Conservation (phyloP, 1,284 basidiomycete genomes). For the Athelia psychrophila region DNA sequence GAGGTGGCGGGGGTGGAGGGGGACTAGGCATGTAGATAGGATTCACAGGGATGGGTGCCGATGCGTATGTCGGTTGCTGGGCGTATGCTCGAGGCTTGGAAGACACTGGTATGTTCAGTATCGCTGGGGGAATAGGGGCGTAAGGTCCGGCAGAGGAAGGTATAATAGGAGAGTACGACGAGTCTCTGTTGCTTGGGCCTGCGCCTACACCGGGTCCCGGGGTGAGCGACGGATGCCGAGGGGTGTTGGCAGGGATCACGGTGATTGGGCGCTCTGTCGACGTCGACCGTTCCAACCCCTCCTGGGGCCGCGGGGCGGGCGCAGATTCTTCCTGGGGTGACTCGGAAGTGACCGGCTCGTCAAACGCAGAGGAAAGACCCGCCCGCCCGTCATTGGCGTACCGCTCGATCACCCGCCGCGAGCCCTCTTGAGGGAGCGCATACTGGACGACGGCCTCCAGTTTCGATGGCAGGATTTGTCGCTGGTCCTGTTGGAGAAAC, state of each 20-base stretch:
- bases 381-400: slow-evolving; percentile 46
- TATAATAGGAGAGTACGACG: slow-evolving; percentile 29
- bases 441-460: slow-evolving; percentile 31
- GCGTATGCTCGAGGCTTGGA: slow-evolving; percentile 64
- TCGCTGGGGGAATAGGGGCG: slow-evolving; percentile 30
- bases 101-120: slow-evolving; percentile 50
- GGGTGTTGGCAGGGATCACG: slow-evolving; percentile 34
- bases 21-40: slow-evolving; percentile 49
- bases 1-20: slow-evolving; percentile 36
- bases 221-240: slow-evolving; percentile 40
- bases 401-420: slow-evolving; percentile 45
- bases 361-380: slow-evolving; percentile 6
- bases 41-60: slow-evolving; percentile 53
- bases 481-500: slow-evolving; percentile 25
- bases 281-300: slow-evolving; percentile 19
- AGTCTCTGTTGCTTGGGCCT: slow-evolving; percentile 24
- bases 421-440: slow-evolving; percentile 33
- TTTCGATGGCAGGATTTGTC: slow-evolving; percentile 27
- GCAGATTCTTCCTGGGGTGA: slow-evolving; percentile 13
- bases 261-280: slow-evolving; percentile 19
- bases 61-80: slow-evolving; percentile 68
- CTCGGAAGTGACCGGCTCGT: slow-evolving; percentile 23
- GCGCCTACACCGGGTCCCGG: slow-evolving; percentile 37
- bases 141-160: slow-evolving; percentile 55
- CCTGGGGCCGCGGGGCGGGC: slow-evolving; percentile 16